Base-by-base conservation (phyloP, 345 rosid genomes). In the Murraya koenigii region DNA sequence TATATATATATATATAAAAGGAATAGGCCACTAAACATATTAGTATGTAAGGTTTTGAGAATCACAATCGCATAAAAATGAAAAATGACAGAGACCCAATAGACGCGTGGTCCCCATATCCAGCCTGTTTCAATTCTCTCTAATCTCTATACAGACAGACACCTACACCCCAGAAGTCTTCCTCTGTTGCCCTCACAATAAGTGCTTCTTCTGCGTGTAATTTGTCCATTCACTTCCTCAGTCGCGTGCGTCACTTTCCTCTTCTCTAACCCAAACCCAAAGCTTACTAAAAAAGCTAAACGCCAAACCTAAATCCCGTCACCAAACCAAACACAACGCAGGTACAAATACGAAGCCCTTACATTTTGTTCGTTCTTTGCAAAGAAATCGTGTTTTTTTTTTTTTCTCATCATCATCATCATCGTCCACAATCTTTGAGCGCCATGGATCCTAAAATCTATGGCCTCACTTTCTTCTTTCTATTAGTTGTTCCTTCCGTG, bases 391-490 rank as follows among this genome's bases (percentile, higher is more conserved):
- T 10, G 49, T 3, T 3, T 11, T 44, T 44, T 17, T n/a, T n/a
- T n/a, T n/a, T n/a, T n/a, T n/a, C n/a, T n/a, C n/a, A n/a, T n/a
- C n/a, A n/a, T n/a, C n/a, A n/a, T n/a, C n/a, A n/a, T n/a, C n/a
- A n/a, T n/a, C 49, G 13, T 3, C 49, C 1, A 14, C 49, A 44
- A 25, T 71, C 23, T 63, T 56, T 69, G 73, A 78, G 86, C 86
- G 61, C 89, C 87, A 94, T 92, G 97, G 90, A 75, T 86, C 65
- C 84, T 69, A 64, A 63, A 68, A 54, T 83, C 90, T 74, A 79
- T 76, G 92, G 90, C 80, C 56, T 52, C 56, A 6, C 56, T 52
- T 23, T 82, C 47, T 1, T 76, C 33, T 17, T 32, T 19, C 38
- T 64, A 2, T 14, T 64, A 22, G 5, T 33, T 3, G 13, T 35